A percentile compares a stretch with the other conserved stretches of the same genome.
phyloP scores from a whole-genome alignment of 2,329 filamentous ascomycete genomes.

The Cladosporium sp. region DNA sequence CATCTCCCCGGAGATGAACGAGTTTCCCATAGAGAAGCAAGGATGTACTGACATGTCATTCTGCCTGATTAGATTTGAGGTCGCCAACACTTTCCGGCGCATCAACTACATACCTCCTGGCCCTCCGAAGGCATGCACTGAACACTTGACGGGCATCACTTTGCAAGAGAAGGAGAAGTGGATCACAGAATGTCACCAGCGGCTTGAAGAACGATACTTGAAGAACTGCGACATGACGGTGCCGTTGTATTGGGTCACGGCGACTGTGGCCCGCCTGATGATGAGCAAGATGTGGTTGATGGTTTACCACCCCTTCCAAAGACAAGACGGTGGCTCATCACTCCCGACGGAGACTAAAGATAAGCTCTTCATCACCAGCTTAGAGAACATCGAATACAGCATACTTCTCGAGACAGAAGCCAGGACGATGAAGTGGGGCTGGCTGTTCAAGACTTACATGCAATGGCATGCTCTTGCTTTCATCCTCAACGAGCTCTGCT shows the following conservation, averaged over 20 bases:
- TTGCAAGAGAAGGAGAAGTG: constrained; percentile 46
- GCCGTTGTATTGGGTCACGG: constrained; percentile 64
- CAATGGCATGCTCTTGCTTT: constrained; percentile 64
- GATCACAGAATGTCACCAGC: constrained; percentile 45
- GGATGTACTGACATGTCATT: constrained; percentile 59
- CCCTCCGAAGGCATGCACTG: constrained; percentile 37
- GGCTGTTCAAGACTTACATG: constrained; percentile 61
- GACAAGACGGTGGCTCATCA: constrained; percentile 52
- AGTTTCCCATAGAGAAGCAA: constrained; percentile 43
- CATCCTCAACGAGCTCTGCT: constrained; percentile 56
- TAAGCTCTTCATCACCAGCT: constrained; percentile 65
- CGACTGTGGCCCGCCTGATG: constrained; percentile 65
- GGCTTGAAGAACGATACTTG: constrained; percentile 48
- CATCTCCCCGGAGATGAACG: constrained; percentile 46
- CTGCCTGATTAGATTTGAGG: constrained; percentile 50
- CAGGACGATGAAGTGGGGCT: constrained; percentile 59
- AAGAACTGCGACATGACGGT: constrained; percentile 51
- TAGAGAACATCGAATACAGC: constrained; percentile 71
- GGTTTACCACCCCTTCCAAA: constrained; percentile 69
- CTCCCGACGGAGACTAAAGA: constrained; percentile 62
- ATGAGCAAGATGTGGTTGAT: constrained; percentile 76
- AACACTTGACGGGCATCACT: constrained; percentile 41
- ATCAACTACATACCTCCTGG: constrained; percentile 43
- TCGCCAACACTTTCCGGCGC: constrained; percentile 44
- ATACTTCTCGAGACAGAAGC: constrained; percentile 62